phyloP scores from a whole-genome alignment of 306 rosid species.

The Glycyrrhiza uralensis region DNA sequence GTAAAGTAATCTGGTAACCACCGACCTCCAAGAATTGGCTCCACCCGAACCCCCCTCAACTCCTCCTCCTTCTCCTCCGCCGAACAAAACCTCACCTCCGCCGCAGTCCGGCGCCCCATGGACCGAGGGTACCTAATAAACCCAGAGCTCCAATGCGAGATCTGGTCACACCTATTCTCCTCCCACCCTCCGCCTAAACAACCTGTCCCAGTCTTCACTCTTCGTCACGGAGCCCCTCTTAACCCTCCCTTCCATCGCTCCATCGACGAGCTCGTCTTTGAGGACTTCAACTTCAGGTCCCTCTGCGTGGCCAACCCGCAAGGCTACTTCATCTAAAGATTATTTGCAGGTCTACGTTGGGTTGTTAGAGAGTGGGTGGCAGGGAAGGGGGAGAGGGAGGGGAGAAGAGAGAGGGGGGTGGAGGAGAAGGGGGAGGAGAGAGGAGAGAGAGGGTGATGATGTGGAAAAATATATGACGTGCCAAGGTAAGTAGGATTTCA shows the following conservation, averaged over 20 bases:
- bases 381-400: no score
- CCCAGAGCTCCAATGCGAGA: constrained; percentile 90
- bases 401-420: no score
- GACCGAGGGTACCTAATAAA: constrained; percentile 88
- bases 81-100: constrained; percentile 82
- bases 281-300: constrained; percentile 71
- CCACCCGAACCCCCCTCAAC: constrained; percentile 49
- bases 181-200: constrained; percentile 59
- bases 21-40: constrained; percentile 83
- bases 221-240: constrained; percentile 87
- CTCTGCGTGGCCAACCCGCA: constrained; percentile 67
- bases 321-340: no score
- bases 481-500: no score
- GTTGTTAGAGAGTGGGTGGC: no score
- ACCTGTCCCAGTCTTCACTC: constrained; percentile 64
- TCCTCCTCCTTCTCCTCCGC: not conserved
- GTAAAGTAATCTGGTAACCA: no score
- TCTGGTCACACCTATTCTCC: constrained; percentile 86
- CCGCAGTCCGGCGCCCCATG: constrained; percentile 84
- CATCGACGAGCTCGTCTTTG: constrained; percentile 80
- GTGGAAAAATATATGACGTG: no score
- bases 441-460: no score
- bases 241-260: constrained; percentile 79
- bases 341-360: no score
- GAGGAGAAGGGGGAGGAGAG: no score